Conservation (phyloP, 2,329 filamentous ascomycete species). For the Pseudonectria buxi region DNA sequence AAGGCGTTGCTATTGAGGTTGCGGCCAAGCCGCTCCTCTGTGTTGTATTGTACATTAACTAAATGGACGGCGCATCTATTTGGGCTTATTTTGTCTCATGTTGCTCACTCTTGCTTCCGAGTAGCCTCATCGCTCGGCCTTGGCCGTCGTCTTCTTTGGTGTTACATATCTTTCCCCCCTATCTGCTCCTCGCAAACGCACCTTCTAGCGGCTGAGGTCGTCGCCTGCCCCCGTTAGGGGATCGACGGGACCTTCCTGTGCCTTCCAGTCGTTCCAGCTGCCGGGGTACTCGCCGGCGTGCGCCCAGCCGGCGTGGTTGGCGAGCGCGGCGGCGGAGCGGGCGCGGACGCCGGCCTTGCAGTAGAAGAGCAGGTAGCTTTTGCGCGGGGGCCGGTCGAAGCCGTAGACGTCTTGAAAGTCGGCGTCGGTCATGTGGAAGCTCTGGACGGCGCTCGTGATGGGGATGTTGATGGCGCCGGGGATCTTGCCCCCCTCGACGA, state of each 20-base stretch:
- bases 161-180: constrained; percentile 26
- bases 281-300: constrained; percentile 66
- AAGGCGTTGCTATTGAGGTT: no score
- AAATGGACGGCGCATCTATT: constrained; percentile 16
- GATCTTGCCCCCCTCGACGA: constrained; percentile 60
- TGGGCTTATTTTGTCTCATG: constrained; percentile 5
- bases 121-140: not conserved
- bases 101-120: not conserved
- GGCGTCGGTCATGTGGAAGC: constrained; percentile 65
- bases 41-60: constrained; percentile 14
- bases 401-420: constrained; percentile 83
- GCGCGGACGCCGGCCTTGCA: constrained; percentile 89
- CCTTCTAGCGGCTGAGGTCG: not conserved
- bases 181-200: constrained; percentile 39
- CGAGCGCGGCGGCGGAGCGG: constrained; percentile 67
- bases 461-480: constrained; percentile 80
- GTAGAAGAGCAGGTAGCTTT: constrained; percentile 70
- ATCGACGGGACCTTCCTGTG: constrained; percentile 55
- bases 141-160: not conserved
- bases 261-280: constrained; percentile 78
- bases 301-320: constrained; percentile 67
- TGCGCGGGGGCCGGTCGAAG: constrained; percentile 57
- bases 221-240: constrained; percentile 11
- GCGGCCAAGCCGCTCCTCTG: no score
- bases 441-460: constrained; percentile 68